Conservation (phyloP, 352 stramenopile genomes). For the Achlya hypogyna region DNA sequence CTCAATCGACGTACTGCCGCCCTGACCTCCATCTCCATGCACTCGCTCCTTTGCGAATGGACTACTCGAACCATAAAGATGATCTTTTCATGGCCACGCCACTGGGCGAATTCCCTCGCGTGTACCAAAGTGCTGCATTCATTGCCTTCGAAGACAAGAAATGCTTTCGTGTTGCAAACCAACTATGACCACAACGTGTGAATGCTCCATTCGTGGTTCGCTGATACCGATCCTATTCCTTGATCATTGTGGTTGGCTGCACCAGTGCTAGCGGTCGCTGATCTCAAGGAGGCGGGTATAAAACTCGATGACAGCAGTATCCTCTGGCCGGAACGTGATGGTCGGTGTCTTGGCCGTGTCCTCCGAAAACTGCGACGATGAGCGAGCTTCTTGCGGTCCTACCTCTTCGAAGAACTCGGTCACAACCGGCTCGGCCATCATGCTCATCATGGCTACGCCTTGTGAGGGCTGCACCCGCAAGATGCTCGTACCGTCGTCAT, state of each 20-base stretch:
- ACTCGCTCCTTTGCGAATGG: too few species aligned
- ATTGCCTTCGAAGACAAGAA: too few species aligned
- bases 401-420: slow-evolving; percentile 20
- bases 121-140: too few species aligned
- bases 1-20: too few species aligned
- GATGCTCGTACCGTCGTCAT: neutral
- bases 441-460: neutral
- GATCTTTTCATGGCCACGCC: too few species aligned
- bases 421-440: slow-evolving; percentile 14
- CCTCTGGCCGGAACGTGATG: neutral
- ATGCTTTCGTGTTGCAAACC: too few species aligned
- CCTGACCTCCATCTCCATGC: too few species aligned
- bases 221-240: too few species aligned
- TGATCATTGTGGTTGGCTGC: neutral
- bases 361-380: slow-evolving; percentile 11
- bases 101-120: too few species aligned
- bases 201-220: too few species aligned
- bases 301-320: slow-evolving; percentile 7
- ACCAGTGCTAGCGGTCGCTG: neutral
- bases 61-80: too few species aligned
- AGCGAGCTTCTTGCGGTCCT: neutral
- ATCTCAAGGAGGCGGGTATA: neutral
- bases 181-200: too few species aligned
- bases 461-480: neutral
- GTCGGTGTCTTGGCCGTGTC: neutral